These are phyloP conservation scores for Eutrema salsugineum DNA, from an alignment of 441 rosid species.

Conservation along the genomic window DNA sequence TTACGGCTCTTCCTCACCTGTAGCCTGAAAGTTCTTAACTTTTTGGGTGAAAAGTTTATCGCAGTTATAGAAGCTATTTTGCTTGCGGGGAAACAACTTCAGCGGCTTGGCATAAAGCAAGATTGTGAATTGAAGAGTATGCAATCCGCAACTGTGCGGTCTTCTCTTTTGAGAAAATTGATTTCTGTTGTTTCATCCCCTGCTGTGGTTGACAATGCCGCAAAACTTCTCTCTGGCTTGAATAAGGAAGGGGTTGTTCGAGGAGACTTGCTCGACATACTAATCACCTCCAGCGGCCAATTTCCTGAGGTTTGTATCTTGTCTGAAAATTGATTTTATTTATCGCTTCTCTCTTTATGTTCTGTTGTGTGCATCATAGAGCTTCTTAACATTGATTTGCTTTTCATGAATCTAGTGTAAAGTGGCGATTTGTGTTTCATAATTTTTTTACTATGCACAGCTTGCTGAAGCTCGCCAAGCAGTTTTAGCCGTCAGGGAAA, in stretches of 20 bases:
- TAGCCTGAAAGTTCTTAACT: constrained; percentile 30
- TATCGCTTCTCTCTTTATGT: background rate
- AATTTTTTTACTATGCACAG: constrained; percentile 33
- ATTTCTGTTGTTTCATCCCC: constrained; percentile 70
- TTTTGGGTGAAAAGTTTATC: constrained; percentile 59
- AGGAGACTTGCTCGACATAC: constrained; percentile 63
- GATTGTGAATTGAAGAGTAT: constrained; percentile 33
- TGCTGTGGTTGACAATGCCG: constrained; percentile 55
- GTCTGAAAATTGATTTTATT: background rate
- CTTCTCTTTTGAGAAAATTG: constrained; percentile 62
- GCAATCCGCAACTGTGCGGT: constrained; percentile 34
- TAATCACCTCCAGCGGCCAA: constrained; percentile 50
- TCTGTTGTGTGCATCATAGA: constrained; percentile 9
- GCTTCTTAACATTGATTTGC: background rate
- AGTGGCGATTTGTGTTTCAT: constrained; percentile 7
- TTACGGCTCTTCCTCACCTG: background rate
- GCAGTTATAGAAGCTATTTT: constrained; percentile 82
- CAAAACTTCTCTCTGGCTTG: constrained; percentile 61
- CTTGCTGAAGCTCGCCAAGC: constrained; percentile 64
- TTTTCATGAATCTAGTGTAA: background rate
- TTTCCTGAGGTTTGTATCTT: constrained; percentile 66
- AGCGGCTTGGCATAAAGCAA: constrained; percentile 51
- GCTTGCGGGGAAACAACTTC: constrained; percentile 73
- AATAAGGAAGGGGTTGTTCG: constrained; percentile 75
- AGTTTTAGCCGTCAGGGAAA: constrained; percentile 58